These are phyloP conservation scores for Gymnopus androsaceus DNA, from an alignment of 1,284 basidiomycete species.

Conservation along the genomic window DNA sequence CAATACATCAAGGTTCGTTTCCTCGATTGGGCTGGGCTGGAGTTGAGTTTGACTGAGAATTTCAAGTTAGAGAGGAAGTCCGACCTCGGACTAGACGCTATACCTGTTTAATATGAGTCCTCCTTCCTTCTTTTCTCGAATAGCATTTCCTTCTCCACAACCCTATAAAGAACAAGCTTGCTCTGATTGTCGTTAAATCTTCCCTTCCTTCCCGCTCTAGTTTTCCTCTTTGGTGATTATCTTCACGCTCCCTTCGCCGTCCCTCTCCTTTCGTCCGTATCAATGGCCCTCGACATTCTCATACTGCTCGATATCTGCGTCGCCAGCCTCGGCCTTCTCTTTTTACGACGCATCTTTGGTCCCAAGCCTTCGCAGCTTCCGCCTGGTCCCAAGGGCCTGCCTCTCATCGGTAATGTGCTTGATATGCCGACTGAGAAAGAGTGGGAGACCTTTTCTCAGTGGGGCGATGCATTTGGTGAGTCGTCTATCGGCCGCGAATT, in stretches of 20 bases:
- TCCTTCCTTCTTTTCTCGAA: not conserved
- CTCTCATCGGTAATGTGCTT: slow-evolving; percentile 53
- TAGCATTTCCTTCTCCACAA: slow-evolving; percentile 2
- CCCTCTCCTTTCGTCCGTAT: slow-evolving; percentile 17
- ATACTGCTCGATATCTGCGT: slow-evolving; percentile 33
- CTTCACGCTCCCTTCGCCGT: slow-evolving; percentile 6
- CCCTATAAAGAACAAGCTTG: not conserved
- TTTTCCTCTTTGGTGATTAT: not conserved
- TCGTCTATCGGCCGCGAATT: slow-evolving; percentile 10
- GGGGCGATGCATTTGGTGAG: slow-evolving; percentile 53
- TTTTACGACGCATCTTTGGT: slow-evolving; percentile 32
- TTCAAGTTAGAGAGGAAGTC: slow-evolving; percentile 10
- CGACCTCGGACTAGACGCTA: slow-evolving; percentile 15
- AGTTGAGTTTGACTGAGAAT: not conserved
- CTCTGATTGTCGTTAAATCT: not conserved
- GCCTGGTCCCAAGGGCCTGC: slow-evolving; percentile 53
- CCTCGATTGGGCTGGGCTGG: slow-evolving; percentile 1
- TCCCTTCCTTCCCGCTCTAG: not conserved
- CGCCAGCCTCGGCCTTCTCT: slow-evolving; percentile 32
- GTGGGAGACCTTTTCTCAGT: slow-evolving; percentile 57
- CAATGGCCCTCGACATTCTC: slow-evolving; percentile 30
- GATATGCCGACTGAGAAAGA: slow-evolving; percentile 54
- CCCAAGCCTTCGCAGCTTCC: slow-evolving; percentile 34
- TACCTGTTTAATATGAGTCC: not conserved
- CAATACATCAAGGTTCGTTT: slow-evolving; percentile 7